Conservation (phyloP, 2,329 filamentous ascomycete genomes). For the Fusarium illudens region DNA sequence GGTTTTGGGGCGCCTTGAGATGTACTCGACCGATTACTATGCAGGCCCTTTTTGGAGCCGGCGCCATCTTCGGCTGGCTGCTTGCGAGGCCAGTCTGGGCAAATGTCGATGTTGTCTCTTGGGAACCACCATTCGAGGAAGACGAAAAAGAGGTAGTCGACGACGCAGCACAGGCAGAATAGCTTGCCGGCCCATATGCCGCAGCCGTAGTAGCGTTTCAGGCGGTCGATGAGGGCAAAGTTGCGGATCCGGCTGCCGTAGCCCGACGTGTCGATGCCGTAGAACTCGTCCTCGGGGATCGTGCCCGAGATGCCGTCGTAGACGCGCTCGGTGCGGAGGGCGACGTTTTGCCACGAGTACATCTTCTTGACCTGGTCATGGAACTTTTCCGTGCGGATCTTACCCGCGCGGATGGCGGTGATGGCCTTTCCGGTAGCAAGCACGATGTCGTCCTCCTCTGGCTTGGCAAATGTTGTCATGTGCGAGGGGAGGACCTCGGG, state of each 20-base stretch:
- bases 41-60: conserved; percentile 39
- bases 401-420: conserved; percentile 82
- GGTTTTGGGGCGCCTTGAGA: conserved; percentile 43
- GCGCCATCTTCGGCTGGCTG: conserved; percentile 45
- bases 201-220: conserved; percentile 97
- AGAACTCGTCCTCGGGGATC: conserved; percentile 88
- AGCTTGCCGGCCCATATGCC: conserved; percentile 98
- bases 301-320: conserved; percentile 92
- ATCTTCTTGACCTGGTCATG: conserved; percentile 97
- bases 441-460: conserved; percentile 95
- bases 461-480: conserved; percentile 98
- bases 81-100: conserved; percentile 91
- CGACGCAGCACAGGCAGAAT: conserved; percentile 92
- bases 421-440: conserved; percentile 90
- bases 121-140: conserved; percentile 89
- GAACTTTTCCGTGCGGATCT: conserved; percentile 90
- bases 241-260: conserved; percentile 79
- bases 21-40: conserved; percentile 47
- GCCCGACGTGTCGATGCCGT: conserved; percentile 77
- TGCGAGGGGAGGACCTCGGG: conserved; percentile 94
- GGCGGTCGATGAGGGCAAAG: conserved; percentile 90
- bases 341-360: conserved; percentile 99
- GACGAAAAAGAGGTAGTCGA: conserved; percentile 92
- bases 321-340: conserved; percentile 89
- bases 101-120: conserved; percentile 85